A percentile compares a stretch with the other conserved stretches of the same genome.
phyloP scores from a whole-genome alignment of 441 rosid genomes.

The Erysimum cheiri region DNA sequence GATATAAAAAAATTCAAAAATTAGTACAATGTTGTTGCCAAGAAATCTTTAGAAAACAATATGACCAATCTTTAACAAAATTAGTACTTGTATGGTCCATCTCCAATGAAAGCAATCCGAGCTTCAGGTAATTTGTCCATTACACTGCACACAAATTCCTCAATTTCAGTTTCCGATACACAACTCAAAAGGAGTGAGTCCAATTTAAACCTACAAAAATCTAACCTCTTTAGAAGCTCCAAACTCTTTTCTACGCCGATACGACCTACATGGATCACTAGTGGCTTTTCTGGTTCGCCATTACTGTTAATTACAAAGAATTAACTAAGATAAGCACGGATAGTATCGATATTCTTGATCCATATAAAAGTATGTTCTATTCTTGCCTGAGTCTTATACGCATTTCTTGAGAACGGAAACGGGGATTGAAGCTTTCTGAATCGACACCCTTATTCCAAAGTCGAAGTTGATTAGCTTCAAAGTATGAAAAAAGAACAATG shows the following conservation, averaged over 20 bases:
- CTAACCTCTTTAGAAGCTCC: slow-evolving; percentile 64
- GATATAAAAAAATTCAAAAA: neutral
- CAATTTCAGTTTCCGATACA: slow-evolving; percentile 19
- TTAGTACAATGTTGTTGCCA: neutral
- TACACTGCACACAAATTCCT: slow-evolving; percentile 58
- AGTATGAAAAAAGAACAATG: neutral
- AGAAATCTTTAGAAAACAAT: neutral
- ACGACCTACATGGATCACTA: slow-evolving; percentile 93
- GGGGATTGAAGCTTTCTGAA: slow-evolving; percentile 89
- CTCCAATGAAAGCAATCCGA: slow-evolving; percentile 92
- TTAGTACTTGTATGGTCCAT: slow-evolving; percentile 92
- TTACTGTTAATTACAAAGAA: slow-evolving; percentile 55
- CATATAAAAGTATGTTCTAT: neutral
- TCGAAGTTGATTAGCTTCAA: slow-evolving; percentile 85
- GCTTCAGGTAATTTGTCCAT: slow-evolving; percentile 94
- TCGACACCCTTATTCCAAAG: slow-evolving; percentile 99
- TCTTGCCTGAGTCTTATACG: slow-evolving; percentile 76
- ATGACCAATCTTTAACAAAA: slow-evolving; percentile 1
- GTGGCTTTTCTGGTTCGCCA: slow-evolving; percentile 92
- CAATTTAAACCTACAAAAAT: neutral
- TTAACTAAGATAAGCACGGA: slow-evolving; percentile 21
- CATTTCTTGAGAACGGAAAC: slow-evolving; percentile 78
- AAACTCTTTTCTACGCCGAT: slow-evolving; percentile 96
- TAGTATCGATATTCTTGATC: neutral
- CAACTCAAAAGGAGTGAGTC: neutral